Evolutionary conservation across 331 rosid species (phyloP).

Genomic region (Erythrophleum ivorense): DNA sequence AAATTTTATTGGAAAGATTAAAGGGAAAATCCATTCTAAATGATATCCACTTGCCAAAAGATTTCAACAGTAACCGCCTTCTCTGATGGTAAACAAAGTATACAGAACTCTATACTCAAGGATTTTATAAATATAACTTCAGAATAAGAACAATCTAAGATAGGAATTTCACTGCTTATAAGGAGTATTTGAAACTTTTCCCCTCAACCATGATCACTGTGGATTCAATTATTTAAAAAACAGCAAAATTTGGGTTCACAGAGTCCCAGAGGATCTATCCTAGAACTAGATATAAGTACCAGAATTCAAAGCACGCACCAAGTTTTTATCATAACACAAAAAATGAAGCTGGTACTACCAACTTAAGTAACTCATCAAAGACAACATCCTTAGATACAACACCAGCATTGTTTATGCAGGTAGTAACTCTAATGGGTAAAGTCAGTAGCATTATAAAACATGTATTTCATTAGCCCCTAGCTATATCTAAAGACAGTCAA

Average conservation of each 20-base stretch:
- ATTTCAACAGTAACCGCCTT: slow-evolving; percentile 23
- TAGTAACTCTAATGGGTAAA: background rate
- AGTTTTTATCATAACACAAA: background rate
- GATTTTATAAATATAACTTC: background rate
- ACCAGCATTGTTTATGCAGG: background rate
- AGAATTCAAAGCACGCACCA: slow-evolving; percentile 13
- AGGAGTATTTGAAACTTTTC: background rate
- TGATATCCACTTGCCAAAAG: background rate
- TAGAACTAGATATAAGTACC: background rate
- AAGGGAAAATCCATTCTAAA: background rate
- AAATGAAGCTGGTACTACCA: background rate
- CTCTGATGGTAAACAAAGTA: background rate
- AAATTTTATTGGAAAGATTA: background rate
- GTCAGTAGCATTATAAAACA: slow-evolving; percentile 12
- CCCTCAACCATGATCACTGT: slow-evolving; percentile 6
- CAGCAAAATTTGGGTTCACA: slow-evolving; percentile 2
- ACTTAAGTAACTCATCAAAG: slow-evolving; percentile 18
- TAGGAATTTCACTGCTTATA: background rate
- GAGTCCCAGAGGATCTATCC: background rate
- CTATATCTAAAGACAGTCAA: slow-evolving; percentile 26
- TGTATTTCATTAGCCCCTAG: background rate
- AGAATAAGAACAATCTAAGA: background rate
- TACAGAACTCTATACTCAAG: background rate
- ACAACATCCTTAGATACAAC: background rate
- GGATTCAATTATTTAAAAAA: background rate